phyloP scores from a whole-genome alignment of 1,139 yeast genomes.

The Hanseniaspora gamundiae region DNA sequence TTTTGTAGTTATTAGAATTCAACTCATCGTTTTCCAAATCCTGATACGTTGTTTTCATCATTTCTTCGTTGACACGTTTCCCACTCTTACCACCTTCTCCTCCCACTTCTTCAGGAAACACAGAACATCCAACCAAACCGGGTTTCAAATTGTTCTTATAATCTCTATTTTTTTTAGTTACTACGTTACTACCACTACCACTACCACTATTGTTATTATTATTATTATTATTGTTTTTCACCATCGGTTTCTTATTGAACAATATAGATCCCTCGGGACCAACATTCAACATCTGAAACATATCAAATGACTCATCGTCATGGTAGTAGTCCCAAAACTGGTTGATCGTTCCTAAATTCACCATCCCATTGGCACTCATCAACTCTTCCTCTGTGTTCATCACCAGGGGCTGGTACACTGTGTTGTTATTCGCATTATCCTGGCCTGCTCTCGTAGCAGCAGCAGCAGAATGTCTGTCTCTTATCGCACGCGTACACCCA shows the following conservation, averaged over 20 bases:
- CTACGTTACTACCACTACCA: not conserved
- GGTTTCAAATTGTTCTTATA: not conserved
- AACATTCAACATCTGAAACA: conserved; percentile 7
- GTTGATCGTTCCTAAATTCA: conserved; percentile 4
- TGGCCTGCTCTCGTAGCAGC: not conserved
- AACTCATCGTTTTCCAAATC: not conserved
- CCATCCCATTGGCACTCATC: not conserved
- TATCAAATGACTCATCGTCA: conserved; percentile 8
- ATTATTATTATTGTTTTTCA: not conserved
- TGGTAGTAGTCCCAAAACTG: conserved; percentile 9
- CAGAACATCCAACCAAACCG: not conserved
- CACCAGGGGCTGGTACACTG: conserved; percentile 1
- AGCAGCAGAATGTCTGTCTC: too few species aligned
- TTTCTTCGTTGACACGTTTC: not conserved
- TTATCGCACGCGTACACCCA: too few species aligned
- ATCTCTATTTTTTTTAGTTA: not conserved
- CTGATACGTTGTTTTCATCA: not conserved
- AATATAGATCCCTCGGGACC: conserved; percentile 6
- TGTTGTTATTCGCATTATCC: not conserved
- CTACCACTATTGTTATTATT: not conserved
- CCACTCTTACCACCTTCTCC: too few species aligned
- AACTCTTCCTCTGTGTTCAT: not conserved
- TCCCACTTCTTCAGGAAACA: too few species aligned
- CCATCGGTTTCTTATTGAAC: not conserved
- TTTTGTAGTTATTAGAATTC: not conserved